phyloP scores from a whole-genome alignment of 2,329 filamentous ascomycete genomes.

The Fusarium fracticaudum region DNA sequence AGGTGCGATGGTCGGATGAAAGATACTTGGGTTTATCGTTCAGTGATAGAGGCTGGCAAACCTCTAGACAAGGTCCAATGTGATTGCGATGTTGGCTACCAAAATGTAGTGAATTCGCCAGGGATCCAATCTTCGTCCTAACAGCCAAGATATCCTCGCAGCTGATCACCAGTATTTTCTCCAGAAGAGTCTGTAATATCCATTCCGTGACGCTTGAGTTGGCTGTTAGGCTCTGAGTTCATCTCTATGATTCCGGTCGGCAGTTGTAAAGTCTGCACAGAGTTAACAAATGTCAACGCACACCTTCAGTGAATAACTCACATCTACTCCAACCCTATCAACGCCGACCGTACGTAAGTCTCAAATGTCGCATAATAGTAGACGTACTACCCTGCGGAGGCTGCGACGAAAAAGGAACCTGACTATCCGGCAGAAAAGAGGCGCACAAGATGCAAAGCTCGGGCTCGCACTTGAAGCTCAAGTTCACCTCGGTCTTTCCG shows the following conservation, averaged over 20 bases:
- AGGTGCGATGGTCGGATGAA: background rate
- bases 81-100: background rate
- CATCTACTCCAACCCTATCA: background rate
- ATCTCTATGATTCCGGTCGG: background rate
- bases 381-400: background rate
- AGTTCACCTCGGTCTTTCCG: background rate
- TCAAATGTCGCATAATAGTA: background rate
- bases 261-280: fast-evolving
- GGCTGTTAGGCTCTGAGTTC: fast-evolving
- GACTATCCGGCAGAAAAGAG: background rate
- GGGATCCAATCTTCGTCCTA: too few relatives aligned
- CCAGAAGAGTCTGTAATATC: fast-evolving
- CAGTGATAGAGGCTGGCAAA: background rate
- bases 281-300: fast-evolving
- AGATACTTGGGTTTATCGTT: background rate
- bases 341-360: background rate
- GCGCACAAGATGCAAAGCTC: background rate
- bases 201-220: fast-evolving
- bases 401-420: background rate
- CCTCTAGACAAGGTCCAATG: background rate
- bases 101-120: background rate
- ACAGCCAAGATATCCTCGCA: too few relatives aligned
- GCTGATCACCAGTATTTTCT: fast-evolving
- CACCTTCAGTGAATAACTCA: fast-evolving
- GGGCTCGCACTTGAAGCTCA: background rate